Base-by-base conservation (phyloP, 2,329 filamentous ascomycete species). In the Thielaviopsis euricoi region DNA sequence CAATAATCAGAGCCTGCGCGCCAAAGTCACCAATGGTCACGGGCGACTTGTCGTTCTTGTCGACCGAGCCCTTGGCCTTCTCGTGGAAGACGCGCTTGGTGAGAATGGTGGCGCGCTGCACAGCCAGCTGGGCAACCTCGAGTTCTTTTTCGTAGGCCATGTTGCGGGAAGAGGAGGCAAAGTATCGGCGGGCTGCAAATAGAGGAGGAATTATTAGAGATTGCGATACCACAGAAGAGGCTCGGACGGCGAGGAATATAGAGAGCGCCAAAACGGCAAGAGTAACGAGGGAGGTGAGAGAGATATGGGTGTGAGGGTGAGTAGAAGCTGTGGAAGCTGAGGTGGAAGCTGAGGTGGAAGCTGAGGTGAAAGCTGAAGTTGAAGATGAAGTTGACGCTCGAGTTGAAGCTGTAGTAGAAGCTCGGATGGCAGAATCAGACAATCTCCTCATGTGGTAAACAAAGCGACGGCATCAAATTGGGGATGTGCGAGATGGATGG, bases 1-100 rank as follows among this genome's bases (percentile, higher is more conserved):
- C 79, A 67, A 97, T 95, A 71, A 98, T 95, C 63, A 98, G 81
- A 33, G 93, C 90, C 75, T 98, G 93, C 43, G 93, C 94, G 67
- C 93, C 93, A 70, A 95, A 97, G 74, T 98, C 93, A 69, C 91
- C 93, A 65, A 97, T 93, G 19, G 93, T 98, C 66, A 98, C 93
- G 63, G 93, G 93, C 10, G 90, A 95, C 69, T 88, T 89, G 77
- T 98, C 93, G 71, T 88, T 85, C 75, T 98, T 98, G 69, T 85
- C 86, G 29, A 62, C 62, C 52, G 93, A 96, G 65, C 91, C 91
- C 74, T 97, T 97, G 65, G 89, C 86, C 72, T 91, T 93, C 65
- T 91, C 86, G 73, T 89, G 70, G 67, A 79, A 78, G 65, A 79
- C 76, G 43, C 71, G 70, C 67, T 76, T 76, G 63, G 76, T 79